Percentiles rank a stretch among this genome's conserved stretches.
These are phyloP conservation scores for Aphanomyces invadans DNA, from an alignment of 352 stramenopile species.

Conservation along the genomic window DNA sequence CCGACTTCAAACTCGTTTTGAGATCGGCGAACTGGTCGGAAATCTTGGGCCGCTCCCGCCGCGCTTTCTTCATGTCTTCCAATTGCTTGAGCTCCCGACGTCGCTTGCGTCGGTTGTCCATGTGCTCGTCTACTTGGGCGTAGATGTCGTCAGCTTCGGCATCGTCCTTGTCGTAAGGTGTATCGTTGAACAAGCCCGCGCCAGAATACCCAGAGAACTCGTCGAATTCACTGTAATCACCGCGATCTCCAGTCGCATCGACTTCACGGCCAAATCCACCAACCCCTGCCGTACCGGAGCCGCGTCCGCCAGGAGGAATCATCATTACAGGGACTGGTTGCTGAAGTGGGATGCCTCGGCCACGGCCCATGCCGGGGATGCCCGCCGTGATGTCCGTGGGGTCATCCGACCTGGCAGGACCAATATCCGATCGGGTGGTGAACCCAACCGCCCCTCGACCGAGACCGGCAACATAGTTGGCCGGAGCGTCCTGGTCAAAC, in stretches of 20 bases:
- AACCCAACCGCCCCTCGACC: constrained; percentile 95
- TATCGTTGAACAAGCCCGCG: constrained; percentile 81
- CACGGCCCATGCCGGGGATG: constrained; percentile 48
- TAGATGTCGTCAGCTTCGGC: constrained; percentile 95
- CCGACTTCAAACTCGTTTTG: constrained; percentile 88
- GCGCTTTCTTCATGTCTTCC: constrained; percentile 80
- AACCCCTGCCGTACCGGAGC: constrained; percentile 70
- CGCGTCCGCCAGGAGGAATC: constrained; percentile 38
- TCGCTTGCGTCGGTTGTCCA: constrained; percentile 89
- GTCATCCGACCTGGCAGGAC: constrained; percentile 69
- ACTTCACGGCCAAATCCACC: constrained; percentile 77
- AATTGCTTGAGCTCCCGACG: constrained; percentile 74
- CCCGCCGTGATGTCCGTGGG: constrained; percentile 37
- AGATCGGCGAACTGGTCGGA: constrained; percentile 96
- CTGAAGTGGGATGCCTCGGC: constrained; percentile 43
- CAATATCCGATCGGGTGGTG: constrained; percentile 96
- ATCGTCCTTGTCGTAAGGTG: constrained; percentile 95
- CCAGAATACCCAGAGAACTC: constrained; percentile 86
- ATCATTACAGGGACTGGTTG: constrained; percentile 26
- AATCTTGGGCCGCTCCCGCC: constrained; percentile 88
- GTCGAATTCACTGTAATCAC: constrained; percentile 89
- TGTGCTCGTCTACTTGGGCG: constrained; percentile 91
- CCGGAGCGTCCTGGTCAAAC: constrained; percentile 53
- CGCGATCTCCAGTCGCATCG: constrained; percentile 82
- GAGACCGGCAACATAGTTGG: constrained; percentile 94